Percentiles rank a stretch among this genome's conserved stretches.
Evolutionary conservation across 2,329 filamentous ascomycete genomes (phyloP).

Genomic region (Immersiporthe knoxdaviesiana): DNA sequence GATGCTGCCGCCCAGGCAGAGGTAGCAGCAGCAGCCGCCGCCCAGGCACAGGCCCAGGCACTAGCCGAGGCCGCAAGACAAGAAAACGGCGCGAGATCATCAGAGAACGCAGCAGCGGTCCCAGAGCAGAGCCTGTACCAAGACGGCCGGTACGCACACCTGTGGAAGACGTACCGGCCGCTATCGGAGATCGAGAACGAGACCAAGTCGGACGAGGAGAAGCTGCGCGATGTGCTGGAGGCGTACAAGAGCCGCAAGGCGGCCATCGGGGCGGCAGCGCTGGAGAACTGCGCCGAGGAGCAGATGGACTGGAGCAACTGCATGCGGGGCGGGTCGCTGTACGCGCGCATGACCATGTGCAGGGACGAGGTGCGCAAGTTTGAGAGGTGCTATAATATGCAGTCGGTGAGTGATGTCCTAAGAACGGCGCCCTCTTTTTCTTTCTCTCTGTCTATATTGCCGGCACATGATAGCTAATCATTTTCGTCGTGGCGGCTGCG

Average conservation of each 20-base stretch:
- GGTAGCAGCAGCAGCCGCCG: slow-evolving; percentile 9
- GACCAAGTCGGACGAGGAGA: slow-evolving; percentile 76
- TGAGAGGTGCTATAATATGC: slow-evolving; percentile 86
- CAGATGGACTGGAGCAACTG: slow-evolving; percentile 83
- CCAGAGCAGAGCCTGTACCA: slow-evolving; percentile 58
- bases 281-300: slow-evolving; percentile 92
- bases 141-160: slow-evolving; percentile 72
- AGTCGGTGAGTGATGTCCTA: slow-evolving; percentile 65
- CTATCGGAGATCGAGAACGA: slow-evolving; percentile 70
- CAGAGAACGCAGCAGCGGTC: slow-evolving; percentile 36
- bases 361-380: slow-evolving; percentile 75
- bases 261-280: slow-evolving; percentile 75
- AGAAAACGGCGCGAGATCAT: background rate
- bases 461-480: background rate
- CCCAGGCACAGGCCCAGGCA: slow-evolving; percentile 12
- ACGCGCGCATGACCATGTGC: slow-evolving; percentile 78
- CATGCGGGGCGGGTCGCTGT: slow-evolving; percentile 72
- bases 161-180: slow-evolving; percentile 91
- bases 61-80: slow-evolving; percentile 4
- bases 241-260: slow-evolving; percentile 82
- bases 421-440: background rate
- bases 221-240: slow-evolving; percentile 77
- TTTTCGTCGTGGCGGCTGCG: background rate
- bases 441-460: background rate
- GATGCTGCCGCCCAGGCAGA: slow-evolving; percentile 14